phyloP scores from a whole-genome alignment of 2,329 filamentous ascomycete genomes.

The Fusarium sp. region DNA sequence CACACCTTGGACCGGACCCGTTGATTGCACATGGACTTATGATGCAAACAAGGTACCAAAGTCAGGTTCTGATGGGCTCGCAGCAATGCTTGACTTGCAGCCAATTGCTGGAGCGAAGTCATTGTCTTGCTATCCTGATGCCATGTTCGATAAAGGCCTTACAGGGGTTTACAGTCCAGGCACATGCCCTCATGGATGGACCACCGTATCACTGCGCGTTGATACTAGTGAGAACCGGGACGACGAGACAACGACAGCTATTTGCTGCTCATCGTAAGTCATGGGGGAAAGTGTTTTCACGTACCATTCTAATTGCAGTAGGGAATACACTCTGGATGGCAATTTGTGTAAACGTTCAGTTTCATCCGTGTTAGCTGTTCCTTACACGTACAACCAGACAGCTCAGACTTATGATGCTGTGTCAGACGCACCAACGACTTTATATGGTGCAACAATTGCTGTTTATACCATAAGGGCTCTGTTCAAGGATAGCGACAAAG shows the following conservation, averaged over 20 bases:
- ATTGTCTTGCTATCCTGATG: conserved; percentile 53
- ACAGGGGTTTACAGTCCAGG: conserved; percentile 54
- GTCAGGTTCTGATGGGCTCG: conserved; percentile 41
- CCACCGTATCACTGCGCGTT: conserved; percentile 48
- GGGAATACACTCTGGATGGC: conserved; percentile 49
- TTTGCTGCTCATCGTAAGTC: conserved; percentile 55
- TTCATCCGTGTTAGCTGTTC: conserved; percentile 50
- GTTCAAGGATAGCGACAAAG: conserved; percentile 51
- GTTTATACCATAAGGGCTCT: conserved; percentile 51
- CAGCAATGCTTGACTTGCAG: conserved; percentile 52
- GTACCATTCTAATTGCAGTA: conserved; percentile 35
- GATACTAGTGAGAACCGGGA: conserved; percentile 42
- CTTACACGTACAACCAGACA: conserved; percentile 50
- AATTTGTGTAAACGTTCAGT: conserved; percentile 49
- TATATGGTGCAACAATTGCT: conserved; percentile 51
- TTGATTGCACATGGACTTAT: conserved; percentile 53
- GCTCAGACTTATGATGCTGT: conserved; percentile 49
- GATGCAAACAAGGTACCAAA: conserved; percentile 42
- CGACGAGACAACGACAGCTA: conserved; percentile 51
- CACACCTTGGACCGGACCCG: conserved; percentile 50
- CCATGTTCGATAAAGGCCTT: conserved; percentile 51
- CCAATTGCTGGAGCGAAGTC: conserved; percentile 50
- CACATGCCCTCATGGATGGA: conserved; percentile 54
- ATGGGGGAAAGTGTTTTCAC: background rate
- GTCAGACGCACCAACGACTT: conserved; percentile 49